Conservation (phyloP, 768 basidiomycete species). For the Mycena metata region DNA sequence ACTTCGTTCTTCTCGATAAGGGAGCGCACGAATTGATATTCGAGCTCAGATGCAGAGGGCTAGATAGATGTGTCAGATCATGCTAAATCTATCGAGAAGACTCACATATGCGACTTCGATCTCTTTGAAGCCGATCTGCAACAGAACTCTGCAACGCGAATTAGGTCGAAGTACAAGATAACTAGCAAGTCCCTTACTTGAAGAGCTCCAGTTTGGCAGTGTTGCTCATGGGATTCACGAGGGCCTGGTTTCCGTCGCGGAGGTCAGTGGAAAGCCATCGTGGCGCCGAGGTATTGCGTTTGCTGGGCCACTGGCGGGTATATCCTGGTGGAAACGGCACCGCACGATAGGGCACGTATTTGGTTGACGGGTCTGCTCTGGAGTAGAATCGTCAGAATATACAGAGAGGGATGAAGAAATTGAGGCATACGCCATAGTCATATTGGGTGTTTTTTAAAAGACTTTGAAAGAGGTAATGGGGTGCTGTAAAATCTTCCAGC, state of each 20-base stretch:
- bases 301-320: slow-evolving; percentile 90
- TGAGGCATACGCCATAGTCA: slow-evolving; percentile 63
- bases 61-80: slow-evolving; percentile 12
- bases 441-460: slow-evolving; percentile 36
- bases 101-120: slow-evolving; percentile 90
- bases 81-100: not conserved
- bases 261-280: slow-evolving; percentile 98
- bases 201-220: slow-evolving; percentile 63
- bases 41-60: slow-evolving; percentile 96
- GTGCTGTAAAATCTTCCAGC: slow-evolving; percentile 1
- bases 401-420: not conserved
- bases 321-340: slow-evolving; percentile 60
- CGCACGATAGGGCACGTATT: slow-evolving; percentile 79
- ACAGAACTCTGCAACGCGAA: slow-evolving; percentile 72
- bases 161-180: slow-evolving; percentile 59
- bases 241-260: slow-evolving; percentile 96
- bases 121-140: slow-evolving; percentile 84
- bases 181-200: slow-evolving; percentile 44
- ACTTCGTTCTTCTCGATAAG: slow-evolving; percentile 87
- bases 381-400: slow-evolving; percentile 14
- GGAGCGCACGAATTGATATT: slow-evolving; percentile 92
- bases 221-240: slow-evolving; percentile 96
- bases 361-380: slow-evolving; percentile 75
- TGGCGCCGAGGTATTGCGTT: slow-evolving; percentile 83
- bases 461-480: slow-evolving; percentile 1